These are phyloP conservation scores for Coix lacrymajobi DNA, from an alignment of 176 grass and related monocot species.

Conservation along the genomic window DNA sequence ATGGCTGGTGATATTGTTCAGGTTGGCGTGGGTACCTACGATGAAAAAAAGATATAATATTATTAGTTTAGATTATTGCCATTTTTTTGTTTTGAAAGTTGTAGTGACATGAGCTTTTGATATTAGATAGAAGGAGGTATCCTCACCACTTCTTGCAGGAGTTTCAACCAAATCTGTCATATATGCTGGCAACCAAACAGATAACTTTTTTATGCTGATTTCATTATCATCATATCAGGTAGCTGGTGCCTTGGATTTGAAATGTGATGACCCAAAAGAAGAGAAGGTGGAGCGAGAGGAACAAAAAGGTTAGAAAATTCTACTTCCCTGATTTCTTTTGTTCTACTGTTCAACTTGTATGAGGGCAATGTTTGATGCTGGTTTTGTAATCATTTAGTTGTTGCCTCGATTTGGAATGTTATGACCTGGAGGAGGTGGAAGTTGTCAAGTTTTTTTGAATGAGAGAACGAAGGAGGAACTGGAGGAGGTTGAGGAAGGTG, in stretches of 20 bases:
- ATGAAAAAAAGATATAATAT: too few species aligned
- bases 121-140: background rate
- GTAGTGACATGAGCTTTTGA: too few species aligned
- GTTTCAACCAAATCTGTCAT: too few species aligned
- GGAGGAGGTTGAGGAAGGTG: constrained; percentile 28
- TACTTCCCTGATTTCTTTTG: background rate
- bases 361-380: background rate
- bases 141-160: too few species aligned
- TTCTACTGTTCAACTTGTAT: background rate
- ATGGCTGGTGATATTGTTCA: too few species aligned
- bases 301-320: constrained; percentile 23
- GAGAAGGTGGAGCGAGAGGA: constrained; percentile 14
- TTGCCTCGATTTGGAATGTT: constrained; percentile 23
- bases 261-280: constrained; percentile 20
- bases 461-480: constrained; percentile 12
- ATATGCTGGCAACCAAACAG: too few species aligned
- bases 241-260: constrained; percentile 6
- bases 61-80: too few species aligned
- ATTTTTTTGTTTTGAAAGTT: too few species aligned
- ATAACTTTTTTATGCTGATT: background rate
- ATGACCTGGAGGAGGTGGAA: constrained; percentile 17
- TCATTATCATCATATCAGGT: background rate
- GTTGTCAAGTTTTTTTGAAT: background rate
- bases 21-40: too few species aligned
- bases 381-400: background rate